Evolutionary conservation across 192 early-diverging fungal species (phyloP), one percentile per base, ranked within the genome.

Genomic region (Mortierella alpina): DNA sequence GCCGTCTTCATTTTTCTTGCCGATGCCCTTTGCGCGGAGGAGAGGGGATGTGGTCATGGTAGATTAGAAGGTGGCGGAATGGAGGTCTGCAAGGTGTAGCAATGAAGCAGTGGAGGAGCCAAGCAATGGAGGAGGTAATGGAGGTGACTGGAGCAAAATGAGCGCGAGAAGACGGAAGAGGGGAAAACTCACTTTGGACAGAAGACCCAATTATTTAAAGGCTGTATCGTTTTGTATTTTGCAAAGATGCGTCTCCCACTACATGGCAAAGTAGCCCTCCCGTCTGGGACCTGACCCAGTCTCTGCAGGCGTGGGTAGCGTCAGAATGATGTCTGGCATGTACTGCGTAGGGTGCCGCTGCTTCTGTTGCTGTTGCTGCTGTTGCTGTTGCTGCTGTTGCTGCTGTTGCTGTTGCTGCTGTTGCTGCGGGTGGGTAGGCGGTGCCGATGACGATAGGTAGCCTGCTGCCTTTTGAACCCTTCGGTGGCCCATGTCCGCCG

Each of bases 1-100:
- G 22, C 86, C 88, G 50, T 88, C 85, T 0, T 75, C 59, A 23
- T 72, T 84, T 44, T 73, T 68, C 31, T 87, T 87, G 20, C 66
- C 72, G 39, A 87, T 58, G 59, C 60, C 56, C 31, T 82, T 71
- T 59, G 83, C 69, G 57, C 63, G 49, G 50, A 87, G 82, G 72
- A 58, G 69, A 57, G 63, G 46, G 17, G 53, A 7, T 68, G 67
- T 15, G 4, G 42, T 17, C 59, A 46, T 67, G 50, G 44, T 50
- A 0, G 20, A 11, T 50, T 66, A 46, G 55, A 47, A 44, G 18
- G 58, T 59, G 18, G 18, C 41, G 45, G 66, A 1, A 46, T 62
- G 45, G 5, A 14, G 23, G 58, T 23, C 31, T 31, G 31, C 31
- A 31, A 31, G 31, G 31, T 3, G 31, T 1, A 31, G 31, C 31